phyloP scores from a whole-genome alignment of 345 rosid genomes.

The Noccaea bulbosa region DNA sequence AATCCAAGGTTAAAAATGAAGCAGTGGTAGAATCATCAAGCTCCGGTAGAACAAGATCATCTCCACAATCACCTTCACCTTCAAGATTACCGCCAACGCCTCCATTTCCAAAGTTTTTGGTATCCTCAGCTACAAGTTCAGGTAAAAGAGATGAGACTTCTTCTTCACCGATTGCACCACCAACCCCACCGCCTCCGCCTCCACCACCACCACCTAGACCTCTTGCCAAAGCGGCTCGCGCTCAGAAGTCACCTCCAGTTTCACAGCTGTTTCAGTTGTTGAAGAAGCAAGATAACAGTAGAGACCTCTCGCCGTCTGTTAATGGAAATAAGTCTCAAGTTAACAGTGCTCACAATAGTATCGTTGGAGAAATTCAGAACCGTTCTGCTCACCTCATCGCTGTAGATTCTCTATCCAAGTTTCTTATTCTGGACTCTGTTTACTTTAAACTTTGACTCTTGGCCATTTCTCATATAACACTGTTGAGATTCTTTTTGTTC shows the following conservation, averaged over 20 bases:
- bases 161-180: conserved; percentile 50
- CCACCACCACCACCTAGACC: conserved; percentile 62
- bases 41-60: conserved; percentile 33
- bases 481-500: conserved; percentile 4
- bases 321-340: conserved; percentile 45
- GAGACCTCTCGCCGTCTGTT: conserved; percentile 44
- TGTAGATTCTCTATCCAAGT: conserved; percentile 54
- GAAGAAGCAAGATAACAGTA: conserved; percentile 61
- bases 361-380: conserved; percentile 90
- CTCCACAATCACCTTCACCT: conserved; percentile 35
- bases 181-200: conserved; percentile 71
- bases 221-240: conserved; percentile 51
- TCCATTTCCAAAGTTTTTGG: conserved; percentile 39
- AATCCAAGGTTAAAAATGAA: conserved; percentile 53
- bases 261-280: conserved; percentile 53
- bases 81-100: conserved; percentile 30
- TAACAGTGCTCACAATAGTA: conserved; percentile 66
- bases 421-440: conserved; percentile 17
- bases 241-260: conserved; percentile 56
- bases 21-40: conserved; percentile 46
- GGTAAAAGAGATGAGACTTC: conserved; percentile 39
- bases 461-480: not conserved
- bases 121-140: conserved; percentile 36
- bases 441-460: not conserved
- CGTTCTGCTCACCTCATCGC: conserved; percentile 87